These are phyloP conservation scores for Aspergillus taichungensis DNA, from an alignment of 495 filamentous ascomycete species.

Conservation along the genomic window DNA sequence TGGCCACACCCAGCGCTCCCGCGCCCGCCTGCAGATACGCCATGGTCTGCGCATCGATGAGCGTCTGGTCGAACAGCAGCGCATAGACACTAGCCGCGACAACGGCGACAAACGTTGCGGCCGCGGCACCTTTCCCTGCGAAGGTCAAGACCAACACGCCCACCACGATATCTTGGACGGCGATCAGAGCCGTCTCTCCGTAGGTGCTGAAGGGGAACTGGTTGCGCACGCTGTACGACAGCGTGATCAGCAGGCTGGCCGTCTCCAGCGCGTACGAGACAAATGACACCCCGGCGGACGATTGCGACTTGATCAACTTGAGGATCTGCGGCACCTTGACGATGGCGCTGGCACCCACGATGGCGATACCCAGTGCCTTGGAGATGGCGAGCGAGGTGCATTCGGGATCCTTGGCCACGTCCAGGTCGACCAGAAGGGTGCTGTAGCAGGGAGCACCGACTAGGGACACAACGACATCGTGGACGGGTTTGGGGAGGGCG, in stretches of 20 bases:
- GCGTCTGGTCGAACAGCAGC: slow-evolving; percentile 54
- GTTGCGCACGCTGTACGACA: slow-evolving; percentile 84
- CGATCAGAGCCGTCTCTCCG: slow-evolving; percentile 86
- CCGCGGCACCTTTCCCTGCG: slow-evolving; percentile 55
- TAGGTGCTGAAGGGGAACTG: slow-evolving; percentile 93
- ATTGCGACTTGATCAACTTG: slow-evolving; percentile 73
- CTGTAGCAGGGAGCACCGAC: slow-evolving; percentile 80
- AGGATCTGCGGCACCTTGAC: slow-evolving; percentile 95
- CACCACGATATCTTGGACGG: slow-evolving; percentile 85
- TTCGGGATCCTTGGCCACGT: slow-evolving; percentile 54
- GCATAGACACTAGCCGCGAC: slow-evolving; percentile 58
- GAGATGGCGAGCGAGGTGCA: slow-evolving; percentile 84
- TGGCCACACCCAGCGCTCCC: slow-evolving; percentile 70
- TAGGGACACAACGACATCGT: slow-evolving; percentile 64
- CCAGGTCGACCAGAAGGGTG: slow-evolving; percentile 69
- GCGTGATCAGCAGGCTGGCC: slow-evolving; percentile 67
- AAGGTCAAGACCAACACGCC: slow-evolving; percentile 75
- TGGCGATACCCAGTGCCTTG: slow-evolving; percentile 86
- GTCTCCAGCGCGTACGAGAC: slow-evolving; percentile 89
- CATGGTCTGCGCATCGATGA: slow-evolving; percentile 62
- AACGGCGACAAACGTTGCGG: slow-evolving; percentile 61
- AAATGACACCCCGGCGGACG: slow-evolving; percentile 76
- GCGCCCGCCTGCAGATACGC: slow-evolving; percentile 76
- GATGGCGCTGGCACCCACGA: slow-evolving; percentile 76
- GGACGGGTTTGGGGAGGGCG: slow-evolving; percentile 69